Base-by-base conservation (phyloP, 2,329 filamentous ascomycete genomes). In the Colletotrichum australisinense region DNA sequence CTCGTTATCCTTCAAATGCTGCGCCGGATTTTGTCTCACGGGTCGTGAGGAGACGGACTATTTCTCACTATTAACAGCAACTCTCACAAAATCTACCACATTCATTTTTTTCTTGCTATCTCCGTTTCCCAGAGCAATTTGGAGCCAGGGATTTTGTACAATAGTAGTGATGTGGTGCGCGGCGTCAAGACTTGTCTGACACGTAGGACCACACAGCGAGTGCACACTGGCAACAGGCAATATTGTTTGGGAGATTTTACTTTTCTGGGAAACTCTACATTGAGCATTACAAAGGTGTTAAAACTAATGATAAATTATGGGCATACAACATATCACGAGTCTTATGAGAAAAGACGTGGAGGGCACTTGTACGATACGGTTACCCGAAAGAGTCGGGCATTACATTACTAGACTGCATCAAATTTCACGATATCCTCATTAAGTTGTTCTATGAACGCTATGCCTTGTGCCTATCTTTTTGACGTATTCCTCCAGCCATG, bases 21-120 rank as follows among this genome's bases (percentile, higher is more conserved):
- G 67, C 53, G 56, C 67, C 52, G 53, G 58, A 71, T 67, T 67
- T 70, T 71, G 57, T 70, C 59, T 55, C 46, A 35, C 58, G 3
- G 57, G 53, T 32, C 22, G 55, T 24, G 28, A 63, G 69, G 46
- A 22, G 49, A 64, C 32, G 69, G 52, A 68, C 32, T 60, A 24
- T 52, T 26, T 49, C 38, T 64, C 28, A 42, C 58, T 64, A 62
- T 55, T 35, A 8, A 35, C 67, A 66, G 60, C 38, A 32, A 42
- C 58, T 59, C 56, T 66, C 63, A 63, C 63, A 71, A 70, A 75
- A 74, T 71, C 46, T 62, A 75, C 58, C 67, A 75, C 65, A 57
- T 49, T 75, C 73, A 46, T 75, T 74, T 68, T 53, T 59, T 63
- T 67, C 53, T 56, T 63, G 52, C 57, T 56, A 57, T 60, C 63